These are phyloP conservation scores for Capsella bursapastoris DNA, from an alignment of 345 rosid species.

Conservation along the genomic window DNA sequence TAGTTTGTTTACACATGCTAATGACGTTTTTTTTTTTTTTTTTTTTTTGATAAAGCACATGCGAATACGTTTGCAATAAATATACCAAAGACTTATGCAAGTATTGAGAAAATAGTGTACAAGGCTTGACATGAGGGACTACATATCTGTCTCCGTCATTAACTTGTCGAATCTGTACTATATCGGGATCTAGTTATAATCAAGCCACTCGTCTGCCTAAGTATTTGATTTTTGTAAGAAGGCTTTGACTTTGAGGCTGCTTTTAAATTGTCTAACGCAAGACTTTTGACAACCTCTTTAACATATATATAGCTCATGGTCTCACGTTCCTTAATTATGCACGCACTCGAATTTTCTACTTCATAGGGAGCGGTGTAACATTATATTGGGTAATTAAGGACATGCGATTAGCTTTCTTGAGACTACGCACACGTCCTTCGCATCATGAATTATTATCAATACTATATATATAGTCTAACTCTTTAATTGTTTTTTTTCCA, in stretches of 20 bases:
- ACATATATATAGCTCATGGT: conserved; percentile 16
- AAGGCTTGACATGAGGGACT: conserved; percentile 8
- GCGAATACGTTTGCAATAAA: not conserved
- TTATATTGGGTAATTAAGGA: not conserved
- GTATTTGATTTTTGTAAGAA: not conserved
- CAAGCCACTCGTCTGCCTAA: conserved; percentile 16
- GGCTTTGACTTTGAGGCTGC: not conserved
- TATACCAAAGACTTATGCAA: not conserved
- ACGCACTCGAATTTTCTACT: conserved; percentile 18
- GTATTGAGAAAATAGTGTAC: not conserved
- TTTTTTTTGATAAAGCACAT: not conserved
- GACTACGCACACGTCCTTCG: conserved; percentile 27
- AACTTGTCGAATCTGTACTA: not conserved
- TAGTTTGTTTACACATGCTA: too few relatives aligned
- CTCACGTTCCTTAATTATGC: conserved; percentile 23
- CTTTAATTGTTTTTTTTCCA: not conserved
- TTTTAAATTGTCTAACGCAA: conserved; percentile 14
- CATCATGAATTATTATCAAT: not conserved
- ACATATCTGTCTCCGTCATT: conserved; percentile 4
- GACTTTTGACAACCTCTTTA: conserved; percentile 1
- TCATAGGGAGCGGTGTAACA: not conserved
- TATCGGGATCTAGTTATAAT: conserved; percentile 12
- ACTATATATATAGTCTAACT: conserved; percentile 5
- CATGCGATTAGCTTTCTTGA: conserved; percentile 22
- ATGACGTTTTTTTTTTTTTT: too few relatives aligned